Percentiles rank a stretch among this genome's conserved stretches.
Conservation (phyloP, 1,139 yeast genomes). For the Kurtzmaniella quercitrusa region DNA sequence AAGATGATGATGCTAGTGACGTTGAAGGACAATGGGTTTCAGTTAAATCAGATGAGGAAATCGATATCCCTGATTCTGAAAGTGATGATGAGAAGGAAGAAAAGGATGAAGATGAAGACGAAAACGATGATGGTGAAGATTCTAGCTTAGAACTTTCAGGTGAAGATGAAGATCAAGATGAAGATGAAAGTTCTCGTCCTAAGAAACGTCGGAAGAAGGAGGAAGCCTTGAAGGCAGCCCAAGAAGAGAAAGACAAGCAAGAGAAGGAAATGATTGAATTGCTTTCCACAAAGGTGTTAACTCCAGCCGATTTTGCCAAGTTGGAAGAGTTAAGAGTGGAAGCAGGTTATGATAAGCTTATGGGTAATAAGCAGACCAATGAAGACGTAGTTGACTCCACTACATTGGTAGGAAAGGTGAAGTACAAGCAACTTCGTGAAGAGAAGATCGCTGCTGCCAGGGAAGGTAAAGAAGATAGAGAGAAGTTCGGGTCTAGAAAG, state of each 20-base stretch:
- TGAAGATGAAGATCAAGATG: slow-evolving; percentile 28
- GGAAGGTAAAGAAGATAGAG: slow-evolving; percentile 94
- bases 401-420: slow-evolving; percentile 74
- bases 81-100: slow-evolving; percentile 15
- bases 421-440: slow-evolving; percentile 82
- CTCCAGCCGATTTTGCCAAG: slow-evolving; percentile 97
- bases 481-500: slow-evolving; percentile 80
- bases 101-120: slow-evolving; percentile 33
- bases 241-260: slow-evolving; percentile 18
- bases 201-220: slow-evolving; percentile 15
- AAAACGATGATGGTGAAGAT: slow-evolving; percentile 22
- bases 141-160: too few relatives aligned
- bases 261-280: slow-evolving; percentile 55
- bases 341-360: slow-evolving; percentile 76
- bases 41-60: slow-evolving; percentile 57
- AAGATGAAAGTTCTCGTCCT: slow-evolving; percentile 23
- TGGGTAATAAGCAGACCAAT: slow-evolving; percentile 57
- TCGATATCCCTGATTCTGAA: slow-evolving; percentile 43
- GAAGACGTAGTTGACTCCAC: slow-evolving; percentile 86
- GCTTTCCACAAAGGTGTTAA: slow-evolving; percentile 71
- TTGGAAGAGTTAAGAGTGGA: slow-evolving; percentile 78
- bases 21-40: slow-evolving; percentile 62
- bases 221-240: slow-evolving; percentile 21
- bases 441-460: slow-evolving; percentile 82
- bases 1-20: slow-evolving; percentile 44